phyloP scores from a whole-genome alignment of 2,329 filamentous ascomycete species.

The Nothophoma quercina region DNA sequence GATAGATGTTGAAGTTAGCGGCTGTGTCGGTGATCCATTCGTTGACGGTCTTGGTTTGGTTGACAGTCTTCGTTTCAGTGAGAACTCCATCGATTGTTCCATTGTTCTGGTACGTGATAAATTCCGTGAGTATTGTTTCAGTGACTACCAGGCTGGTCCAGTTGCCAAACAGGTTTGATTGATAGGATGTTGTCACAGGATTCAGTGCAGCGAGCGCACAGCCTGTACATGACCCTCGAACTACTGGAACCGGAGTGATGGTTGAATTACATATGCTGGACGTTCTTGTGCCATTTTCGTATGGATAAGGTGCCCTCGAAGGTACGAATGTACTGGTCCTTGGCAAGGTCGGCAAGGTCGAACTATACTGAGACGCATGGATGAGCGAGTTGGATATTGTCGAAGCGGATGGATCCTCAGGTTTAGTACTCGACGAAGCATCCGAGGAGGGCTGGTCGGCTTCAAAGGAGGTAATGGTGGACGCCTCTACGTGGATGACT shows the following conservation, averaged over 20 bases:
- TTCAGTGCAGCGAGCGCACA: conserved; percentile 38
- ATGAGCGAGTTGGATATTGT: not conserved
- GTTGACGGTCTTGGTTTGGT: conserved; percentile 36
- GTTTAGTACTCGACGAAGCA: not conserved
- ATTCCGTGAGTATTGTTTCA: conserved; percentile 34
- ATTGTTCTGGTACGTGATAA: conserved; percentile 36
- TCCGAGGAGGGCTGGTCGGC: not conserved
- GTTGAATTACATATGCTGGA: not conserved
- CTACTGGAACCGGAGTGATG: not conserved
- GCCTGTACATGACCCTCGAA: conserved; percentile 39
- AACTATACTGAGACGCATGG: not conserved
- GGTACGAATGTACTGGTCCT: not conserved
- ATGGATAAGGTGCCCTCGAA: conserved; percentile 2
- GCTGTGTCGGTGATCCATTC: conserved; percentile 30
- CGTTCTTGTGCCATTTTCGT: conserved; percentile 3
- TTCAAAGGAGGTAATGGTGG: not conserved
- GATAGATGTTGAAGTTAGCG: conserved; percentile 31
- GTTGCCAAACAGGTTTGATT: conserved; percentile 3
- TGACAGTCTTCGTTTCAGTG: conserved; percentile 32
- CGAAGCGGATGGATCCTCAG: not conserved
- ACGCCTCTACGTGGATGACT: conserved; percentile 1
- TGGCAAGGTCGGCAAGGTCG: not conserved
- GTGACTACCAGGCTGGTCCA: conserved; percentile 38
- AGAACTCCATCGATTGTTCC: conserved; percentile 36
- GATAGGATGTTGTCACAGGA: conserved; percentile 27